Percentiles rank a stretch among this genome's conserved stretches.
Evolutionary conservation across 306 rosid genomes (phyloP).

Genomic region (Quercus alba): DNA sequence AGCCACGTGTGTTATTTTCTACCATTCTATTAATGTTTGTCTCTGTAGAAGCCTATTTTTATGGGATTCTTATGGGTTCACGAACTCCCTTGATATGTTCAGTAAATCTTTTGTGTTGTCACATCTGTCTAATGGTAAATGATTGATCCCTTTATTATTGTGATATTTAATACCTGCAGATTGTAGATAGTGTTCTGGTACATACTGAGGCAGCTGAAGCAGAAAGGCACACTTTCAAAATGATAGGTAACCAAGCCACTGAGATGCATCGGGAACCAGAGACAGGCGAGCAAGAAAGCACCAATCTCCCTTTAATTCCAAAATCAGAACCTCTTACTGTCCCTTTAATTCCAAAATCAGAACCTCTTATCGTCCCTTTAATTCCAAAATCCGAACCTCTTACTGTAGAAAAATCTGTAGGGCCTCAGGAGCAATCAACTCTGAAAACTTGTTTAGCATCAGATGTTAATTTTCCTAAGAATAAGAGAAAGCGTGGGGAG

Average conservation of each 20-base stretch:
- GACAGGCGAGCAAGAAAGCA: conserved; percentile 38
- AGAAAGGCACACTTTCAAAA: conserved; percentile 22
- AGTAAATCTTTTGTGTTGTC: background rate
- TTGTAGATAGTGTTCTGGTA: conserved; percentile 58
- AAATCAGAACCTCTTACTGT: conserved; percentile 29
- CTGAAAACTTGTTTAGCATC: conserved; percentile 47
- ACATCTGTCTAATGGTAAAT: background rate
- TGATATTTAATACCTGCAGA: conserved; percentile 40
- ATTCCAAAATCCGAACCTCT: conserved; percentile 37
- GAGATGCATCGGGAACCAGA: conserved; percentile 38
- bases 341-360: conserved; percentile 26
- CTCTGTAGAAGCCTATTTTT: too few relatives aligned
- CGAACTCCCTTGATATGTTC: background rate
- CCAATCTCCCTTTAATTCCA: conserved; percentile 29
- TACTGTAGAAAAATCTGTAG: conserved; percentile 15
- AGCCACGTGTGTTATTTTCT: too few relatives aligned
- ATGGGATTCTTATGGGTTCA: too few relatives aligned
- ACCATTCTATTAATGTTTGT: too few relatives aligned
- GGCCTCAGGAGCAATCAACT: conserved; percentile 49
- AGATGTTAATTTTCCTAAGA: conserved; percentile 56
- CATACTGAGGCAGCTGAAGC: conserved; percentile 56
- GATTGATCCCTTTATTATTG: background rate
- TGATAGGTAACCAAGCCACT: conserved; percentile 10
- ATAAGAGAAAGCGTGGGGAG: conserved; percentile 83
- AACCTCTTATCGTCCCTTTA: conserved; percentile 22